A percentile compares a stretch with the other conserved stretches of the same genome.
These are phyloP conservation scores for Phycomyces blakesleeanus DNA, from an alignment of 192 early-diverging fungal genomes.

Conservation along the genomic window DNA sequence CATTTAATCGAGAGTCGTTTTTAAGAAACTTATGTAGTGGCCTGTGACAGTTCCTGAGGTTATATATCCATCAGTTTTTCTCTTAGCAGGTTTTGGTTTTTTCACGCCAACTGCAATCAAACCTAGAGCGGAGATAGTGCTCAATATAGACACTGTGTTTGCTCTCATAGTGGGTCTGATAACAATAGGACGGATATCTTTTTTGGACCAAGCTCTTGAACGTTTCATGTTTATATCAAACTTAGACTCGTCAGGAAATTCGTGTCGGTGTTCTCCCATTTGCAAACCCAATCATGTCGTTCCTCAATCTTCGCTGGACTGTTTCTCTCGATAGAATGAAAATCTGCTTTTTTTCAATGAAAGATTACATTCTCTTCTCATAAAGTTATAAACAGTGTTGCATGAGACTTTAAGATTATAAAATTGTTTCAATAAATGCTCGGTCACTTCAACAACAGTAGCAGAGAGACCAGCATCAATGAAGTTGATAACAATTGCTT, in stretches of 20 bases:
- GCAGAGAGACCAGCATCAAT: background rate
- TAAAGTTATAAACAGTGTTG: slow-evolving; percentile 11
- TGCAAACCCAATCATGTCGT: background rate
- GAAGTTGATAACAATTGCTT: background rate
- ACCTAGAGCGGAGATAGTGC: slow-evolving; percentile 5
- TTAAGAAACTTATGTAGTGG: slow-evolving; percentile 20
- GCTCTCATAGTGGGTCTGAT: slow-evolving; percentile 12
- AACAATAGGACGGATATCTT: slow-evolving; percentile 10
- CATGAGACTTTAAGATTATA: background rate
- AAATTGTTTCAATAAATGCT: slow-evolving; percentile 5
- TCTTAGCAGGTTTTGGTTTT: slow-evolving; percentile 9
- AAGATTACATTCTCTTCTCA: slow-evolving; percentile 1
- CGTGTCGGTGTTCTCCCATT: slow-evolving; percentile 2
- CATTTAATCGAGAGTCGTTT: slow-evolving; percentile 18
- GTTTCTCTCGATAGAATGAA: slow-evolving; percentile 2
- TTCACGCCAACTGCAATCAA: slow-evolving; percentile 5
- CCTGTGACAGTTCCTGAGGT: slow-evolving; percentile 5
- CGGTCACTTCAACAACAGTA: slow-evolving; percentile 4
- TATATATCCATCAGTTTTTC: slow-evolving; percentile 9
- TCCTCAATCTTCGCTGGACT: slow-evolving; percentile 10
- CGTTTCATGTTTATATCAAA: slow-evolving; percentile 11
- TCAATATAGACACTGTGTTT: slow-evolving; percentile 17
- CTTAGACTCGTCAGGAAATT: slow-evolving; percentile 1
- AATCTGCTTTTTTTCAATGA: slow-evolving; percentile 3
- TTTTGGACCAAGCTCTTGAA: slow-evolving; percentile 16